Conservation (phyloP, 116 monocot genomes). For the Papilionanthe hybrid region DNA sequence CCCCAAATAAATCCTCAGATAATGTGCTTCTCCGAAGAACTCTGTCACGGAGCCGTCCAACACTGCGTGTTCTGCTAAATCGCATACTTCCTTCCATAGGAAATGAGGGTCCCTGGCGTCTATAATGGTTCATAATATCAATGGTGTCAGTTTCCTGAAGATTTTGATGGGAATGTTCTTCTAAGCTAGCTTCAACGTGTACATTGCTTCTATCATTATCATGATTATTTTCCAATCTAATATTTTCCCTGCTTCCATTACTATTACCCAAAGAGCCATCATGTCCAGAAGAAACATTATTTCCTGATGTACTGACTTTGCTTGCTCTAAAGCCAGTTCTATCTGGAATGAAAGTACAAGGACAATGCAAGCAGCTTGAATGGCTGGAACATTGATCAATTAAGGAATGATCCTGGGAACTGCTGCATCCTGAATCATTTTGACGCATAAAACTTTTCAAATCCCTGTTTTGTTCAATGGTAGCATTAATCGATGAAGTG, state of each 20-base stretch:
- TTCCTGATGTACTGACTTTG: slow-evolving; percentile 43
- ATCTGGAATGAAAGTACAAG: slow-evolving; percentile 40
- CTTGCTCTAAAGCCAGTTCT: slow-evolving; percentile 36
- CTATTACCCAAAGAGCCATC: slow-evolving; percentile 2
- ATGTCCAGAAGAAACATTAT: slow-evolving; percentile 16
- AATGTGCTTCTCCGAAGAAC: slow-evolving; percentile 72
- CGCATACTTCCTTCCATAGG: slow-evolving; percentile 63
- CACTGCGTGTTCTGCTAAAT: slow-evolving; percentile 84
- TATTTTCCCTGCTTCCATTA: slow-evolving; percentile 3
- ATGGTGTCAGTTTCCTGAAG: slow-evolving; percentile 16
- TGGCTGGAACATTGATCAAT: slow-evolving; percentile 15
- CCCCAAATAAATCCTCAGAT: slow-evolving; percentile 39
- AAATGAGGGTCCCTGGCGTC: slow-evolving; percentile 29
- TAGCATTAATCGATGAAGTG: slow-evolving; percentile 8
- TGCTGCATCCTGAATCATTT: slow-evolving; percentile 17
- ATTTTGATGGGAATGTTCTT: slow-evolving; percentile 12
- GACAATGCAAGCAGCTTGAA: slow-evolving; percentile 19
- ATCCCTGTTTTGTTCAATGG: slow-evolving; percentile 18
- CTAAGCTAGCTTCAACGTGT: slow-evolving; percentile 6
- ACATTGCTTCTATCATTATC: slow-evolving; percentile 15
- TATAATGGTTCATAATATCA: slow-evolving; percentile 25
- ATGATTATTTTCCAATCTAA: not conserved
- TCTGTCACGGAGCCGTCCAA: slow-evolving; percentile 88
- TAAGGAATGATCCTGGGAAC: slow-evolving; percentile 12
- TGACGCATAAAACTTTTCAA: slow-evolving; percentile 1